Base-by-base conservation (phyloP, 75 land plant genomes). In the Larix kaempferi region DNA sequence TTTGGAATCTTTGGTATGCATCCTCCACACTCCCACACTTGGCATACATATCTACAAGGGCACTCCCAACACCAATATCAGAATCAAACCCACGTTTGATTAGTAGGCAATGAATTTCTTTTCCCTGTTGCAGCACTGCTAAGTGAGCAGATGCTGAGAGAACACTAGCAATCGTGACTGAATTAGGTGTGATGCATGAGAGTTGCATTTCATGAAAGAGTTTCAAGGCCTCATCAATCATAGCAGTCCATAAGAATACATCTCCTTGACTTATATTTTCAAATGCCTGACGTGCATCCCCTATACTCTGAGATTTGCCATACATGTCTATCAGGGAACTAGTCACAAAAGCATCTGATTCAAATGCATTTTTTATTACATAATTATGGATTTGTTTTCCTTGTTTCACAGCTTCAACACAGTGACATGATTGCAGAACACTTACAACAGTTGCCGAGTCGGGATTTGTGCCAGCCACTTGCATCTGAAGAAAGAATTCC, bases 11-110 rank as follows among this genome's bases (percentile, higher is more conserved):
- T n/a, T 76, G 37, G 13, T 81, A 44, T 4, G 88, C 78, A 61
- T 60, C 55, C 65, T 86, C 88, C 19, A 85, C 60, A 29, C 76
- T n/a, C 44, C 90, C 90, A 62, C 88, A 83, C 78, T 86, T 86
- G 2, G 83, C 75, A 72, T 89, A 90, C 86, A 84, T 86, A 60
- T 86, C 91, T 63, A 86, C 80, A 8, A 90, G 79, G 74, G 89
- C 80, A 65, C 85, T 90, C 7, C 82, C 85, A 60, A 90, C 82
- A 61, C 77, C 55, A 35, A 80, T 52, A 49, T 77, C 59, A 15
- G 85, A 77, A 2, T 59, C 69, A 72, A 82, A 80, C 4, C 91
- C 91, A 41, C 19, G 73, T 49, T 60, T 64, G 1, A 78, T 35
- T 1, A 52, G 73, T 44, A 76, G 78, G n/a, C 84, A 81, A 78